A percentile compares a stretch with the other conserved stretches of the same genome.
Evolutionary conservation across 2,329 filamentous ascomycete species (phyloP).

Genomic region (Trichoderma citrinoviride): DNA sequence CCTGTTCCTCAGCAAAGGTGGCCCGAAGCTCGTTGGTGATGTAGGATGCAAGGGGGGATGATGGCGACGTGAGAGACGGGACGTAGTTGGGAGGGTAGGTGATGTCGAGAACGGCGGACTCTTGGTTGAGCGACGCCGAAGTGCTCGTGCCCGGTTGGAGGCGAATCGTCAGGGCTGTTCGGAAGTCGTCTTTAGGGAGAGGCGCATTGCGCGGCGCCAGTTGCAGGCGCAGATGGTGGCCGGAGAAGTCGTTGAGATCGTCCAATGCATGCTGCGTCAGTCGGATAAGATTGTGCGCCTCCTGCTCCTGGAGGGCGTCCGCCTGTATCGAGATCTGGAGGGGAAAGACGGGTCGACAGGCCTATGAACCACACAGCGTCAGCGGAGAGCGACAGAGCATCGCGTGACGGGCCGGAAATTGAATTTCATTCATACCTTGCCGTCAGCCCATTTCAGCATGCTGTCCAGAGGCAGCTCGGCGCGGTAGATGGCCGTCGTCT

Average conservation of each 20-base stretch:
- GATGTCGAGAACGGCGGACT: constrained; percentile 70
- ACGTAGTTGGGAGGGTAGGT: constrained; percentile 70
- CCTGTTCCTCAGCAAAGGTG: constrained; percentile 84
- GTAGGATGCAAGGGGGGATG: constrained; percentile 71
- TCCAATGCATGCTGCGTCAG: constrained; percentile 85
- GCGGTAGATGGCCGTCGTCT: constrained; percentile 88
- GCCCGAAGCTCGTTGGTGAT: constrained; percentile 74
- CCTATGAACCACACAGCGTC: constrained; percentile 46
- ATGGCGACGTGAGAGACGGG: constrained; percentile 64
- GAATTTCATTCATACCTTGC: constrained; percentile 62
- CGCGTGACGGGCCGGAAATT: background rate
- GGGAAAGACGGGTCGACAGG: constrained; percentile 84
- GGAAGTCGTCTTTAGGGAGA: constrained; percentile 23
- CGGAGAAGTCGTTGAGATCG: constrained; percentile 79
- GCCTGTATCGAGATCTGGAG: constrained; percentile 77
- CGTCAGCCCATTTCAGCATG: constrained; percentile 91
- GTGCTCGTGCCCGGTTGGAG: constrained; percentile 63
- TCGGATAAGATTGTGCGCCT: constrained; percentile 71
- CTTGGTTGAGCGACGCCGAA: constrained; percentile 63
- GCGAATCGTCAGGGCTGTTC: constrained; percentile 66
- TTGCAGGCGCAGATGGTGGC: constrained; percentile 68
- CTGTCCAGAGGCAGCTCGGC: constrained; percentile 76
- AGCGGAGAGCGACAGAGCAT: background rate
- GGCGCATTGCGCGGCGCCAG: constrained; percentile 35
- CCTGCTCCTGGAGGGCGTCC: constrained; percentile 59